A percentile compares a stretch with the other conserved stretches of the same genome.
phyloP scores from a whole-genome alignment of 2,329 filamentous ascomycete species.

The Colletotrichum scovillei region DNA sequence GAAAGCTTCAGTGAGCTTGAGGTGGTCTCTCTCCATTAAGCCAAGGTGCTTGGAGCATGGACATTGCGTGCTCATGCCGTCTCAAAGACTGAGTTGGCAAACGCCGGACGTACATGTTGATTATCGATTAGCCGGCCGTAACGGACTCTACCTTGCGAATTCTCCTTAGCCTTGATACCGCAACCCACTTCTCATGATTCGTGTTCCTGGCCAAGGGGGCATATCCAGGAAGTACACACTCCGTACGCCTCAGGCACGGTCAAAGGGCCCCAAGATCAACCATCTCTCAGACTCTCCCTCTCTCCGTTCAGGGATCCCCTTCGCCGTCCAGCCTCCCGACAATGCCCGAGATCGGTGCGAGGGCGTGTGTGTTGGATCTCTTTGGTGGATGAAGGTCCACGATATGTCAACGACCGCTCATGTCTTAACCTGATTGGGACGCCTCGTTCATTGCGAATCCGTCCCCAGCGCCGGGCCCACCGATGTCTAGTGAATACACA shows the following conservation, averaged over 20 bases:
- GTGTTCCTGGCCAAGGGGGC: slow-evolving; percentile 27
- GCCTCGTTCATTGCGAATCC: slow-evolving; percentile 30
- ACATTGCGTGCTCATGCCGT: not conserved
- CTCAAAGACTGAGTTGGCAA: not conserved
- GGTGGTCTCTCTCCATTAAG: not conserved
- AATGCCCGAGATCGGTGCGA: slow-evolving; percentile 36
- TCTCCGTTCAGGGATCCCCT: slow-evolving; percentile 13
- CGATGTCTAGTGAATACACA: slow-evolving; percentile 10
- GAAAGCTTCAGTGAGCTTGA: not conserved
- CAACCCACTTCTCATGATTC: slow-evolving; percentile 36
- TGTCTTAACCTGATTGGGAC: slow-evolving; percentile 33
- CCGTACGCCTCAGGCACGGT: slow-evolving; percentile 5
- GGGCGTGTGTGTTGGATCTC: slow-evolving; percentile 26
- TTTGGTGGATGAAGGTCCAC: slow-evolving; percentile 21
- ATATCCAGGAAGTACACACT: not conserved
- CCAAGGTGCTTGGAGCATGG: not conserved
- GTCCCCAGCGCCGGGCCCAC: slow-evolving; percentile 28
- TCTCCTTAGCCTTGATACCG: slow-evolving; percentile 23
- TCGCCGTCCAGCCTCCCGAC: slow-evolving; percentile 32
- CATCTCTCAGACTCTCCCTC: not conserved
- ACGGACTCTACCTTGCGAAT: slow-evolving; percentile 22
- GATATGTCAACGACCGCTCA: slow-evolving; percentile 32
- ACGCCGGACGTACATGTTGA: not conserved
- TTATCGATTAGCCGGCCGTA: slow-evolving; percentile 17
- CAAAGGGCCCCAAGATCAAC: slow-evolving; percentile 8